A percentile compares a stretch with the other conserved stretches of the same genome.
Conservation (phyloP, 140 eudicot species). For the Flaveria floridana region DNA sequence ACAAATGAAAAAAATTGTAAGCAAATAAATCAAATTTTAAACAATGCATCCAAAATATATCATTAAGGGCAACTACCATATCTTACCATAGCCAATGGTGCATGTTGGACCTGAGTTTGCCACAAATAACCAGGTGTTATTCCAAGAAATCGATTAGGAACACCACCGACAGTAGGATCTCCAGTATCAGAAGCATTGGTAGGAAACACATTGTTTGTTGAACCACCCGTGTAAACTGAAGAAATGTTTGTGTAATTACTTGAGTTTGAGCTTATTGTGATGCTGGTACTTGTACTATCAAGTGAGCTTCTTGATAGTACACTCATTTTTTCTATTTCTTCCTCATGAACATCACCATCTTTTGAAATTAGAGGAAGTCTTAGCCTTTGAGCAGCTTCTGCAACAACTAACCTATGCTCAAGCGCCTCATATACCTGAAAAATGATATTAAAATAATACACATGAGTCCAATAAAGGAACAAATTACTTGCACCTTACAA, state of each 20-base stretch:
- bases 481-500: background rate
- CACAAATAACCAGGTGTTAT: conserved; percentile 80
- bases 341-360: conserved; percentile 93
- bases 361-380: conserved; percentile 93
- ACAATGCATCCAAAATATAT: background rate
- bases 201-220: conserved; percentile 39
- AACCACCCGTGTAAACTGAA: conserved; percentile 38
- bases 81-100: conserved; percentile 67
- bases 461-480: background rate
- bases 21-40: background rate
- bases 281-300: conserved; percentile 76
- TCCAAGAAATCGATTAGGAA: conserved; percentile 88
- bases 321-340: conserved; percentile 94
- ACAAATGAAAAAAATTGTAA: background rate
- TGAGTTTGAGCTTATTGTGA: conserved; percentile 70
- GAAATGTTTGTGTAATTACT: conserved; percentile 60
- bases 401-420: conserved; percentile 90
- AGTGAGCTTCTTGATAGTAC: conserved; percentile 84
- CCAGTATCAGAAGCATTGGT: conserved; percentile 43
- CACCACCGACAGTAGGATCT: conserved; percentile 91
- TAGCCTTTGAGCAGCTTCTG: conserved; percentile 94
- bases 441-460: background rate
- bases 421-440: conserved; percentile 85
- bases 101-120: conserved; percentile 83
- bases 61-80: conserved; percentile 13